These are phyloP conservation scores for Achlya hypogyna DNA, from an alignment of 352 stramenopile genomes.

Conservation along the genomic window DNA sequence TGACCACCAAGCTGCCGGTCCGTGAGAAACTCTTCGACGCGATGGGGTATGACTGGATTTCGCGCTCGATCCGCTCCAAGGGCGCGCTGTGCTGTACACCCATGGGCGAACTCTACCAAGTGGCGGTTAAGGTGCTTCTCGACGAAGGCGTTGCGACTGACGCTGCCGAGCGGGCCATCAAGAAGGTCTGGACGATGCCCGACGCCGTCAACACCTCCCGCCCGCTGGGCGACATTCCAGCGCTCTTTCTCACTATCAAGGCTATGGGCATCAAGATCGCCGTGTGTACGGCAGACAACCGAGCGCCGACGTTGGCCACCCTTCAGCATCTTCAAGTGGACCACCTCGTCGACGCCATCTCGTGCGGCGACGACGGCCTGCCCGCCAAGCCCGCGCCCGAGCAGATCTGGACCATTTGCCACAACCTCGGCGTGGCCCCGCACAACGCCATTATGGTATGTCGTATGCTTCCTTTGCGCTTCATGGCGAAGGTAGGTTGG, in stretches of 20 bases:
- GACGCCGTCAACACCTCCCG: conserved; percentile 64
- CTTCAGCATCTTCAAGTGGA: conserved; percentile 62
- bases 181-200: conserved; percentile 76
- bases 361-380: conserved; percentile 75
- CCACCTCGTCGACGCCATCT: conserved; percentile 64
- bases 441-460: conserved; percentile 79
- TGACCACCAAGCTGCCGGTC: conserved; percentile 64
- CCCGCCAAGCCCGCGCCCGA: conserved; percentile 73
- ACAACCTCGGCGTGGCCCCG: conserved; percentile 59
- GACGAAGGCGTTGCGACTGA: conserved; percentile 56
- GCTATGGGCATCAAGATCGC: conserved; percentile 84
- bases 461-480: neutral
- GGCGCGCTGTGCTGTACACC: conserved; percentile 74
- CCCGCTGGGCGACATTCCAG: conserved; percentile 56
- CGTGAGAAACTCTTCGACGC: conserved; percentile 78
- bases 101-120: conserved; percentile 79
- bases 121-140: conserved; percentile 64
- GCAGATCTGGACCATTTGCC: conserved; percentile 80
- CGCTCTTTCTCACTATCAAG: conserved; percentile 76
- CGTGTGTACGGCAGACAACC: conserved; percentile 81
- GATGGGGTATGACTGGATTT: conserved; percentile 84
- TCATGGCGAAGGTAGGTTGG: conserved; percentile 27
- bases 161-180: conserved; percentile 52
- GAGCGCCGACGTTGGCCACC: conserved; percentile 63
- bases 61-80: conserved; percentile 70